These are phyloP conservation scores for Boletus speciosus DNA, from an alignment of 768 basidiomycete genomes.

Conservation along the genomic window DNA sequence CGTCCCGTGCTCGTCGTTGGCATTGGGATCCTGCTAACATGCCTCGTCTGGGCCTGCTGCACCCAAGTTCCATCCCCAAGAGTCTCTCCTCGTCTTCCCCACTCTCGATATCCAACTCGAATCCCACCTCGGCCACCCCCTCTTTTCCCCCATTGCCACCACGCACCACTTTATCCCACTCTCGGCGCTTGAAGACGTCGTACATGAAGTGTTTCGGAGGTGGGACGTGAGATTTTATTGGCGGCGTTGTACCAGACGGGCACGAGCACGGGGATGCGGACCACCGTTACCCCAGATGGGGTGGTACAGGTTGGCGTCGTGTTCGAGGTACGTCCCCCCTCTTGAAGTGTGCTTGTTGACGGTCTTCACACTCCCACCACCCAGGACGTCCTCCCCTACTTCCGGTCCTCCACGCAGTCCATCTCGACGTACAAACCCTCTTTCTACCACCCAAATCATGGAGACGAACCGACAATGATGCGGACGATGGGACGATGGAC, in stretches of 20 bases:
- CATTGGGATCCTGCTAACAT: constrained; percentile 13
- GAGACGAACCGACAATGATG: not conserved
- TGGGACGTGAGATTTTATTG: no score
- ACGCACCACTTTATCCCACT: no score
- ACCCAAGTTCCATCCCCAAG: constrained; percentile 45
- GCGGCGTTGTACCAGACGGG: constrained; percentile 2
- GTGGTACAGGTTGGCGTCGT: constrained; percentile 46
- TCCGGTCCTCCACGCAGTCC: constrained; percentile 55
- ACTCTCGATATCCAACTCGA: constrained; percentile 73
- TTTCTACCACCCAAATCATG: not conserved
- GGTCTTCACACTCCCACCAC: no score
- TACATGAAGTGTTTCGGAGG: no score
- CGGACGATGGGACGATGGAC: no score
- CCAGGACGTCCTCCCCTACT: constrained; percentile 64
- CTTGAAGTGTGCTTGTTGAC: no score
- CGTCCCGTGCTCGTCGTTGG: not conserved
- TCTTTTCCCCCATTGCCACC: constrained; percentile 4
- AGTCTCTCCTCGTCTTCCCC: constrained; percentile 66
- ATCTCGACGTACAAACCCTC: constrained; percentile 46
- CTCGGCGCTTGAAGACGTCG: no score
- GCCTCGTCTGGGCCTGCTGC: constrained; percentile 35
- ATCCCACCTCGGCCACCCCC: constrained; percentile 57
- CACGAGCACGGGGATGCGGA: not conserved
- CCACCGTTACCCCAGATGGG: constrained; percentile 10
- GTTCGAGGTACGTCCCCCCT: constrained; percentile 46